phyloP scores from a whole-genome alignment of 192 early-diverging fungal genomes.

The Linnemannia elongata region DNA sequence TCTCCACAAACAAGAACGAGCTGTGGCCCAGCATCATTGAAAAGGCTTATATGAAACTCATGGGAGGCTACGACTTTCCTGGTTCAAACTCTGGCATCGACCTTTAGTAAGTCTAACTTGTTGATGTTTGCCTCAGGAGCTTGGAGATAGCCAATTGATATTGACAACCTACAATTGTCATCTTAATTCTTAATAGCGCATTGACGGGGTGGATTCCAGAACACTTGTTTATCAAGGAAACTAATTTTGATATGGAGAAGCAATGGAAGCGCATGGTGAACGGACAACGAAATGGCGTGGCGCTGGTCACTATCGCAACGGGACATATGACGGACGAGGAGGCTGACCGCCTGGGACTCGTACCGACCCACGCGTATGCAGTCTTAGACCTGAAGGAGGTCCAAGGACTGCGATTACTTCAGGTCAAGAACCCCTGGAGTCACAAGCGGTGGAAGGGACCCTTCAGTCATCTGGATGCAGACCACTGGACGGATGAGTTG shows the following conservation, averaged over 20 bases:
- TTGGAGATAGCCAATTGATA: conserved; percentile 19
- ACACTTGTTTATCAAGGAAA: conserved; percentile 87
- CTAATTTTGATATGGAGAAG: conserved; percentile 70
- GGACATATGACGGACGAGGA: conserved; percentile 78
- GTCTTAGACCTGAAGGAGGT: conserved; percentile 75
- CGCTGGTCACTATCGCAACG: conserved; percentile 87
- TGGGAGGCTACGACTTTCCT: conserved; percentile 96
- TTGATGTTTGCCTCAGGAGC: neutral
- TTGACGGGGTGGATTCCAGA: conserved; percentile 97
- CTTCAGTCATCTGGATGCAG: conserved; percentile 74
- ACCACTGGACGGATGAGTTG: conserved; percentile 79
- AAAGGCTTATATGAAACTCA: conserved; percentile 96
- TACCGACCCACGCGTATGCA: conserved; percentile 93
- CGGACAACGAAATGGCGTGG: conserved; percentile 76
- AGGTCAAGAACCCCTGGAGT: conserved; percentile 96
- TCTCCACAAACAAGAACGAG: conserved; percentile 80
- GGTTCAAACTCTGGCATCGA: conserved; percentile 96
- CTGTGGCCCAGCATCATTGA: conserved; percentile 91
- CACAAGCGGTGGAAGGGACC: conserved; percentile 88
- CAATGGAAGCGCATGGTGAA: conserved; percentile 82
- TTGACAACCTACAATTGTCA: neutral
- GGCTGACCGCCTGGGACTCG: conserved; percentile 78
- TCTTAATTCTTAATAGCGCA: conserved; percentile 56
- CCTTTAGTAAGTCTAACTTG: conserved; percentile 68
- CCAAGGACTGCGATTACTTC: conserved; percentile 74